A percentile compares a stretch with the other conserved stretches of the same genome.
phyloP scores from a whole-genome alignment of 2,329 filamentous ascomycete species.

The Cercospora zeina region DNA sequence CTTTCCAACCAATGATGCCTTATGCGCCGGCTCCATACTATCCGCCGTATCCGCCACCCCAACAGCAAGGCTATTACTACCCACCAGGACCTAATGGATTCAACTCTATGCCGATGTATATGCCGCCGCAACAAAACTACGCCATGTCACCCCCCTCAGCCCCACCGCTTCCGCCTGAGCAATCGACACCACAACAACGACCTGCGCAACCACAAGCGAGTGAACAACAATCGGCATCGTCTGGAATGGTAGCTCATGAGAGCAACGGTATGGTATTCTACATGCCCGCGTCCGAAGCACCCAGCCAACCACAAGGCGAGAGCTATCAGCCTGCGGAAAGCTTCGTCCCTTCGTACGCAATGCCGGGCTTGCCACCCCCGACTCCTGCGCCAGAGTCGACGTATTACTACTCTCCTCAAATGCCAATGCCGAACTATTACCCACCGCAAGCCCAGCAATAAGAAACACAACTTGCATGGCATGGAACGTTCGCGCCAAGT shows the following conservation, averaged over 20 bases:
- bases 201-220: constrained; percentile 19
- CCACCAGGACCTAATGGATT: constrained; percentile 46
- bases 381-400: constrained; percentile 31
- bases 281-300: constrained; percentile 46
- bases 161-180: constrained; percentile 38
- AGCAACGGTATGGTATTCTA: constrained; percentile 97
- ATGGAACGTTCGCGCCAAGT: not conserved
- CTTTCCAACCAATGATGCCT: constrained; percentile 68
- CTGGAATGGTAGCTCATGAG: constrained; percentile 73
- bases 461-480: constrained; percentile 3
- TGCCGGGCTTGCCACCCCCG: constrained; percentile 38
- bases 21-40: constrained; percentile 61
- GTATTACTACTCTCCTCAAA: constrained; percentile 33
- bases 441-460: constrained; percentile 25
- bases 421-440: constrained; percentile 28
- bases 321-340: constrained; percentile 40
- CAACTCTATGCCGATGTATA: constrained; percentile 38
- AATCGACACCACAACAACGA: constrained; percentile 30
- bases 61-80: constrained; percentile 64
- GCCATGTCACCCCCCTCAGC: constrained; percentile 38
- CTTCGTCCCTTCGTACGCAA: constrained; percentile 40
- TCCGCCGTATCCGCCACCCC: constrained; percentile 58
- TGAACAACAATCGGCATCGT: constrained; percentile 44
- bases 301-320: constrained; percentile 31
- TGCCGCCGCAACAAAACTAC: constrained; percentile 35